Evolutionary conservation across 805 yeast genomes (phyloP).

Genomic region (Nakazawaea siamensis): DNA sequence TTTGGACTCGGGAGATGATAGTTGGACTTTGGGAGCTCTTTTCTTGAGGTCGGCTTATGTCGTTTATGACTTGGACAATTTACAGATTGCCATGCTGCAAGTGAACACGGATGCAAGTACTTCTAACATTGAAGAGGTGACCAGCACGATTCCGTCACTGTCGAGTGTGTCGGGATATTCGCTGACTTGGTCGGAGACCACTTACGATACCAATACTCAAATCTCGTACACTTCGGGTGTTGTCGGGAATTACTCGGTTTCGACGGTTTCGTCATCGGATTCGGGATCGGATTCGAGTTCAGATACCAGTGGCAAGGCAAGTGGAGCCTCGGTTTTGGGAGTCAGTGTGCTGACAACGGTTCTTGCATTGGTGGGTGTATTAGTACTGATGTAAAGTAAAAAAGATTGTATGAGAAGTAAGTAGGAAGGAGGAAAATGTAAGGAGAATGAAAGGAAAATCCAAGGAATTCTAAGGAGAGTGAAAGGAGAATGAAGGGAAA

Average conservation of each 20-base stretch:
- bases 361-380: background rate
- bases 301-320: background rate
- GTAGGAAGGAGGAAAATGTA: background rate
- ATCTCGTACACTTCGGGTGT: constrained; percentile 2
- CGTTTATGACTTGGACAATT: constrained; percentile 44
- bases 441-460: too few relatives aligned
- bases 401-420: background rate
- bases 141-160: constrained; percentile 42
- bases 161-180: constrained; percentile 36
- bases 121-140: constrained; percentile 37
- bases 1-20: constrained; percentile 22
- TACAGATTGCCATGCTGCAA: constrained; percentile 37
- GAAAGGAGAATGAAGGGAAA: background rate
- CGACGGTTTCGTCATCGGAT: background rate
- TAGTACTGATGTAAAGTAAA: background rate
- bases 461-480: background rate
- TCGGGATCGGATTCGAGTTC: background rate
- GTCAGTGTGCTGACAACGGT: background rate
- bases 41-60: constrained; percentile 44
- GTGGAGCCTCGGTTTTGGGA: background rate
- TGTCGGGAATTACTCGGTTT: background rate
- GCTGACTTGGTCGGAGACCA: constrained; percentile 29
- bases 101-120: constrained; percentile 22
- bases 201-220: constrained; percentile 8
- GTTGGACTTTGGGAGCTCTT: constrained; percentile 42